Percentiles rank a stretch among this genome's conserved stretches.
These are phyloP conservation scores for Monosporascus sp. DNA, from an alignment of 2,329 filamentous ascomycete genomes.

Conservation along the genomic window DNA sequence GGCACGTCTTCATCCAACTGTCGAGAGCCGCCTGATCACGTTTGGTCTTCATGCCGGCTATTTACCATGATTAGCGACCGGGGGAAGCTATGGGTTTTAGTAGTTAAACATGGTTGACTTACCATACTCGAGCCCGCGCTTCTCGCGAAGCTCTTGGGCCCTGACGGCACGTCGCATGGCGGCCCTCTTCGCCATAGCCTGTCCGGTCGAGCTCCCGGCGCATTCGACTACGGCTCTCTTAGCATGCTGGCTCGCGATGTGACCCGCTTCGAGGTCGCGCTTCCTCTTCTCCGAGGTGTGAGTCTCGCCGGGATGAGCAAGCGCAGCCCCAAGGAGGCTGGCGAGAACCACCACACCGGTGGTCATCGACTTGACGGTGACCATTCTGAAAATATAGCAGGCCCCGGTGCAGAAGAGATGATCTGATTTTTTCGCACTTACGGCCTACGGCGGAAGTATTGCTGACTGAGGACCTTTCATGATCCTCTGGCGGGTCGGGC, in stretches of 20 bases:
- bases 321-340: slow-evolving; percentile 4
- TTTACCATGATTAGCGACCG: not conserved
- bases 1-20: slow-evolving; percentile 14
- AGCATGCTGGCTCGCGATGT: slow-evolving; percentile 24
- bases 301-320: slow-evolving; percentile 33
- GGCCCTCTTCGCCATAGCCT: slow-evolving; percentile 28
- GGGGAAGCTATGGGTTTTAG: not conserved
- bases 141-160: slow-evolving; percentile 28
- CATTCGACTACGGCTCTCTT: slow-evolving; percentile 31
- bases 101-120: not conserved
- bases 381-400: slow-evolving; percentile 2
- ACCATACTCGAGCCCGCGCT: slow-evolving; percentile 21
- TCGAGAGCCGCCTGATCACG: slow-evolving; percentile 14
- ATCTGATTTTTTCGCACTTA: not conserved
- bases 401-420: not conserved
- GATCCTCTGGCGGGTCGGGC: too few species aligned
- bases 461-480: not conserved
- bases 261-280: slow-evolving; percentile 25
- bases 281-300: slow-evolving; percentile 18
- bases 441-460: not conserved
- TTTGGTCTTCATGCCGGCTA: slow-evolving; percentile 13
- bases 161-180: slow-evolving; percentile 27
- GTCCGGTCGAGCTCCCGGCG: slow-evolving; percentile 21
- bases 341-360: slow-evolving; percentile 2
- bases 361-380: slow-evolving; percentile 2